Conservation (phyloP, 2,329 filamentous ascomycete species). For the Penicillium capsulatum region DNA sequence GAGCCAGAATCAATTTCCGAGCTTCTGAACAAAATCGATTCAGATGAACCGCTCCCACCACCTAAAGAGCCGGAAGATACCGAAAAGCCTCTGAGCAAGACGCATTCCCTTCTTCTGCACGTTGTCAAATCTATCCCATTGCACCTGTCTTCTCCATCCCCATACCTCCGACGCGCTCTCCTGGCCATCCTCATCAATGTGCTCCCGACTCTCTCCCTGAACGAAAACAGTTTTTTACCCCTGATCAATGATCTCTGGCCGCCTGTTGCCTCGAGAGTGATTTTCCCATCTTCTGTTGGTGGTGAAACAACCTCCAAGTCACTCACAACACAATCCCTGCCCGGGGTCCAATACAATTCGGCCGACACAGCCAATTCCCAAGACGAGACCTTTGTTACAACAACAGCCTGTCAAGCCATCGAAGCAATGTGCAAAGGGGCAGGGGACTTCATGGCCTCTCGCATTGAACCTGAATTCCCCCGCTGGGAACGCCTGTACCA, state of each 20-base stretch:
- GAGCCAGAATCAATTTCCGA: slow-evolving; percentile 33
- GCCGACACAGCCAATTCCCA: slow-evolving; percentile 24
- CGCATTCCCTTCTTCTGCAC: slow-evolving; percentile 73
- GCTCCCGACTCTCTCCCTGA: slow-evolving; percentile 64
- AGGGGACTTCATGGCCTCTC: slow-evolving; percentile 73
- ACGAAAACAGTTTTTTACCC: slow-evolving; percentile 82
- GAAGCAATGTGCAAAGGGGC: slow-evolving; percentile 64
- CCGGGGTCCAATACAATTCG: slow-evolving; percentile 52
- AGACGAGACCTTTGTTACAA: slow-evolving; percentile 52
- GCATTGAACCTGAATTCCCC: slow-evolving; percentile 66
- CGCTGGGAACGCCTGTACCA: slow-evolving; percentile 42
- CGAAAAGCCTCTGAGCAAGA: slow-evolving; percentile 65
- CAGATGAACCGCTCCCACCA: slow-evolving; percentile 33
- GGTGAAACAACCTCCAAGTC: slow-evolving; percentile 42
- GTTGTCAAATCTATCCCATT: slow-evolving; percentile 83
- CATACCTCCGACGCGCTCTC: slow-evolving; percentile 71
- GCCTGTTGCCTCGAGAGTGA: slow-evolving; percentile 52
- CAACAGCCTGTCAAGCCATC: slow-evolving; percentile 67
- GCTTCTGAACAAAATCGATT: slow-evolving; percentile 33
- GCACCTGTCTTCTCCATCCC: slow-evolving; percentile 80
- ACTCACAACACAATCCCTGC: slow-evolving; percentile 16
- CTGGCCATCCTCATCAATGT: slow-evolving; percentile 72
- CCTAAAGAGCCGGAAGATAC: slow-evolving; percentile 49
- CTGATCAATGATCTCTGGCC: slow-evolving; percentile 91
- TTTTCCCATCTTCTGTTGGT: slow-evolving; percentile 50